phyloP scores from a whole-genome alignment of 768 basidiomycete genomes.

The Lyophyllum decastes region DNA sequence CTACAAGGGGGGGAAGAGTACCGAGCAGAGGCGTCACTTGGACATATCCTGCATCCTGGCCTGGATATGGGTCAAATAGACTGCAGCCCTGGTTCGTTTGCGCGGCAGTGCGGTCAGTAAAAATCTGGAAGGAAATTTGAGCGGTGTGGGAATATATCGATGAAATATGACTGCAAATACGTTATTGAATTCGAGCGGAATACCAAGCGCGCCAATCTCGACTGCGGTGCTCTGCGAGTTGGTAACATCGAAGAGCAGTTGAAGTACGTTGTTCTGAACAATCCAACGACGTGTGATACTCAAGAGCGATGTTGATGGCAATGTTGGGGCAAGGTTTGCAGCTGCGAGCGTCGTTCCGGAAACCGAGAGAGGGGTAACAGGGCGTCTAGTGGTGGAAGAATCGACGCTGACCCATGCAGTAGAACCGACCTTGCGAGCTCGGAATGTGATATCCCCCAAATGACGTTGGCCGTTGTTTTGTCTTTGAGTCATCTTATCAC shows the following conservation, averaged over 20 bases:
- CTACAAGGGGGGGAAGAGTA: constrained; percentile 52
- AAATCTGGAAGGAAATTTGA: constrained; percentile 40
- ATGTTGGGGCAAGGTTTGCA: constrained; percentile 49
- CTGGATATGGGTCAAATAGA: constrained; percentile 59
- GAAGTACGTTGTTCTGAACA: constrained; percentile 37
- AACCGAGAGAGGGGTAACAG: constrained; percentile 36
- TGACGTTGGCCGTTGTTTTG: constrained; percentile 52
- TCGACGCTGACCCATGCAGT: constrained; percentile 49
- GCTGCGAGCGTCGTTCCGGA: constrained; percentile 49
- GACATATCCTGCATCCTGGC: constrained; percentile 55
- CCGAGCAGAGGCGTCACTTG: constrained; percentile 55
- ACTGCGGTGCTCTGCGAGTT: constrained; percentile 48
- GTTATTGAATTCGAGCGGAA: constrained; percentile 58
- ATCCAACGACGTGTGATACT: constrained; percentile 57
- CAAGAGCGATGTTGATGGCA: constrained; percentile 44
- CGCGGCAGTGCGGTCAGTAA: constrained; percentile 52
- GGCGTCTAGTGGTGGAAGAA: constrained; percentile 40
- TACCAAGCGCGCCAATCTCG: constrained; percentile 55
- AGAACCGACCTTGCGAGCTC: constrained; percentile 46
- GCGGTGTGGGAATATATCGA: background rate
- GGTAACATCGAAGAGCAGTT: constrained; percentile 51
- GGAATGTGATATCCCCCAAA: constrained; percentile 56
- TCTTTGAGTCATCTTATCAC: constrained; percentile 50
- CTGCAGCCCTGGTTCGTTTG: constrained; percentile 54
- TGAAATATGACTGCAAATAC: constrained; percentile 28